Base-by-base conservation (phyloP, 2,329 filamentous ascomycete species). In the Chaetomium strumarium region DNA sequence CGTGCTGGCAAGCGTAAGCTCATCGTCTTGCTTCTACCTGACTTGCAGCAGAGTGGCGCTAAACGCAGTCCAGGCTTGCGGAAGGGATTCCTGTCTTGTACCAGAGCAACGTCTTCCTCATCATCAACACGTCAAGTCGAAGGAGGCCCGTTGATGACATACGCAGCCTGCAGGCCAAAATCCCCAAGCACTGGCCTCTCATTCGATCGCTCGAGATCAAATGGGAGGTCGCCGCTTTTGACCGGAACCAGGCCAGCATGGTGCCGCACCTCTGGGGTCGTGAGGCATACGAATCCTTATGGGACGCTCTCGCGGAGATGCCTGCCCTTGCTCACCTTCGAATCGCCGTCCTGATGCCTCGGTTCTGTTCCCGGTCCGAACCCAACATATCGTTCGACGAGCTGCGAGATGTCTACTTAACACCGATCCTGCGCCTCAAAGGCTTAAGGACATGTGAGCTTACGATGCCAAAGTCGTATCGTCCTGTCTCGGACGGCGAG, bases 301-400 rank as follows among this genome's bases (percentile, higher is more conserved):
- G 56, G 56, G 56, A 58, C 37, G 48, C 53, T 17, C 56, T 58
- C 14, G 51, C 56, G 3, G 56, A 58, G 24, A 54, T 54, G 53
- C 56, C 56, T 7, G 37, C 43, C 5, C 51, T 58, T 2, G 30
- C 42, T 14, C 48, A 46, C 20, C 46, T 58, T 2, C 48, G 53
- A 5, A 56, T 58, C 16, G 53, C 53, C 33, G 44, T 56, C 14
- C 29, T 58, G n/a, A 49, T 58, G 42, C 55, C 55, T 3, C 30
- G 40, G 8, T 46, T 14, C 24, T 24, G 24, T 11, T 39, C 30
- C 5, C 46, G 19, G 30, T 3, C 24, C 10, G 46, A 47, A n/a
- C 16, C 17, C 3, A 24, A 10, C 43, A 14, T 24, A 3, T 46
- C 39, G 19, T 36, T 46, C 2, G 8, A 17, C 3, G 56, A 48